Conservation (phyloP, 768 basidiomycete genomes). For the Tulasnella sp. region DNA sequence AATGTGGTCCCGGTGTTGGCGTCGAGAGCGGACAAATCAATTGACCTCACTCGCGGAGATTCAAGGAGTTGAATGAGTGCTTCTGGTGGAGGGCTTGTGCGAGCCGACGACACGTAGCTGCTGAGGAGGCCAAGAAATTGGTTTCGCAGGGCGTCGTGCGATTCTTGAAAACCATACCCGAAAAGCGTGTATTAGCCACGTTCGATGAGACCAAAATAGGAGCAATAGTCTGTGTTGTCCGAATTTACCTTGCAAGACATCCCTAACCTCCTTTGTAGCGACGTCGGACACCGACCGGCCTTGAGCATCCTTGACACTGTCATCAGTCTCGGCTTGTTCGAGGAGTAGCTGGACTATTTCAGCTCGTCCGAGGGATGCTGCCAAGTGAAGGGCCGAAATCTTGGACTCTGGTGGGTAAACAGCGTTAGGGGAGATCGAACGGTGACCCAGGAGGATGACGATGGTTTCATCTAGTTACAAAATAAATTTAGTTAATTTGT, state of each 20-base stretch:
- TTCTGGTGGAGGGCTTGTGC: slow-evolving; percentile 36
- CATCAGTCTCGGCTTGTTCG: slow-evolving; percentile 76
- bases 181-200: not conserved
- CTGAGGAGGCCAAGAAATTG: slow-evolving; percentile 70
- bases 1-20: slow-evolving; percentile 71
- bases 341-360: slow-evolving; percentile 74
- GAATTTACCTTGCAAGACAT: slow-evolving; percentile 59
- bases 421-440: slow-evolving; percentile 75
- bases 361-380: slow-evolving; percentile 65
- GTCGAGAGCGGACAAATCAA: slow-evolving; percentile 80
- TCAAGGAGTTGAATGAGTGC: slow-evolving; percentile 57
- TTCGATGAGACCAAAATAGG: not conserved
- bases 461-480: slow-evolving; percentile 57
- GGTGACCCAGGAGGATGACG: slow-evolving; percentile 61
- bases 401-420: slow-evolving; percentile 69
- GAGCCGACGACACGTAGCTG: slow-evolving; percentile 64
- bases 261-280: slow-evolving; percentile 63
- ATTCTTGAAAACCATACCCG: slow-evolving; percentile 49
- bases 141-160: slow-evolving; percentile 69
- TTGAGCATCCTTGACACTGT: slow-evolving; percentile 62
- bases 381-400: slow-evolving; percentile 67
- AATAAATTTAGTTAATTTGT: not conserved
- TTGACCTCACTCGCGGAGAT: slow-evolving; percentile 61
- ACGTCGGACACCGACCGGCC: slow-evolving; percentile 70
- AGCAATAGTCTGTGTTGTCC: not conserved